Evolutionary conservation across 2,329 filamentous ascomycete species (phyloP), one percentile per base, ranked within the genome.

Genomic region (Penicillium sp.): DNA sequence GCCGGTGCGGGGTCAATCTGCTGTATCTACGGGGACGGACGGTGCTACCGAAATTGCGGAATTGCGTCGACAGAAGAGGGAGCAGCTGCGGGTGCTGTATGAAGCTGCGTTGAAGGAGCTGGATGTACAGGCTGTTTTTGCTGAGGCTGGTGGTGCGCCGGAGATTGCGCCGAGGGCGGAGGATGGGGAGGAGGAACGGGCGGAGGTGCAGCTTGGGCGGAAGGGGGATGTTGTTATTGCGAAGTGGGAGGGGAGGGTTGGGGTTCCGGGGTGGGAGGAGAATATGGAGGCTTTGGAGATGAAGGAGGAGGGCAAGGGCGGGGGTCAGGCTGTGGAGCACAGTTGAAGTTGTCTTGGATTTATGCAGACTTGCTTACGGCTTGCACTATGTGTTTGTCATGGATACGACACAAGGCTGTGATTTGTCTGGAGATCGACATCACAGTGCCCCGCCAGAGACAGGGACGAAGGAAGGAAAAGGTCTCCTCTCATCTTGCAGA

Each of bases 41-140:
- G 8, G 39, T 3, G 22, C 22, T 31, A 22, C 4, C n/a, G 40
- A 32, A 7, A 4, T 22, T 22, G 7, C 41, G 8, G 50, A 54
- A 21, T 29, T 55, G 24, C 62, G 79, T 2, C 62, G 61, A 1
- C 69, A 74, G 33, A 64, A 67, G 41, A 54, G 70, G 45, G 66
- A 68, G 47, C 56, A 55, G 43, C 34, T 68, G 3, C 56, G 63
- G 9, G 61, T 64, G 32, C 54, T 72, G 12, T 69, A 69, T 43
- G 60, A 63, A 12, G 54, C 60, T 6, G 85, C 85, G 3, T 70
- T 73, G 13, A 67, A 67, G 34, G 84, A 87, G 43, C 68, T 93
- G 45, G 74, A 74, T 35, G 77, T 83, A 13, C 73, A 78, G 60
- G 73, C 70, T 39, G 71, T 94, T 26, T 87, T 91, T 66, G 78